These are phyloP conservation scores for Chlamydomonas sp. DNA, from an alignment of 139 green algal genomes.

Conservation along the genomic window DNA sequence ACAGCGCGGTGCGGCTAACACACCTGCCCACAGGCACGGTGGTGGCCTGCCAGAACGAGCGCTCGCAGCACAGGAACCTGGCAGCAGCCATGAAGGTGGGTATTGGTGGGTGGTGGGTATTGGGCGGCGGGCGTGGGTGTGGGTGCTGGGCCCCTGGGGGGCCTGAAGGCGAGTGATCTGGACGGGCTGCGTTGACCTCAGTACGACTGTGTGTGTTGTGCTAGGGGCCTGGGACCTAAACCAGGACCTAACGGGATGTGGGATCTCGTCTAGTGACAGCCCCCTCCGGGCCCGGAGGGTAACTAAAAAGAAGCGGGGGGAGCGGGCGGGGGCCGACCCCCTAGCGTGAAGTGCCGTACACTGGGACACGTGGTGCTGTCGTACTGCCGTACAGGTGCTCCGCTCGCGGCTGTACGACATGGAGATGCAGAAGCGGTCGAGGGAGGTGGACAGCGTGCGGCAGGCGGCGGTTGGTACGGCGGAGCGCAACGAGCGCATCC, in stretches of 20 bases:
- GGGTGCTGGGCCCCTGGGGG: too few relatives aligned
- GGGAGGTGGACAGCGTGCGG: constrained; percentile 48
- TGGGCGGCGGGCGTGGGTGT: too few relatives aligned
- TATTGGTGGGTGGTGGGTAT: neutral
- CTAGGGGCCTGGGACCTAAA: too few relatives aligned
- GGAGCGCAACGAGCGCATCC: constrained; percentile 90
- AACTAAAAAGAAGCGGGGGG: neutral
- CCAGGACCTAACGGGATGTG: too few relatives aligned
- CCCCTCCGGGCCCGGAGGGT: too few relatives aligned
- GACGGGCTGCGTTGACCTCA: too few relatives aligned
- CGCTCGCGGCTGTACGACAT: constrained; percentile 43
- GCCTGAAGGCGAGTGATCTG: too few relatives aligned
- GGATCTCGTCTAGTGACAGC: too few relatives aligned
- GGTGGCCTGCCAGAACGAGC: constrained; percentile 88
- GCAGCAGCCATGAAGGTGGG: constrained; percentile 25
- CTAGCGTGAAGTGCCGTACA: neutral
- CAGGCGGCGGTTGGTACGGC: constrained; percentile 80
- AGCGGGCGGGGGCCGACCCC: neutral
- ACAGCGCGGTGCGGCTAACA: constrained; percentile 71
- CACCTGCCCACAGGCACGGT: constrained; percentile 72
- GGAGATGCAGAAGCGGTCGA: constrained; percentile 59
- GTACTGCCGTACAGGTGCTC: constrained; percentile 4
- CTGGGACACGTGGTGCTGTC: too few relatives aligned
- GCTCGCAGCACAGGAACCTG: constrained; percentile 71
- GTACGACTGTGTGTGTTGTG: too few relatives aligned